Conservation (phyloP, 306 rosid genomes). For the Canavalia gladiata region DNA sequence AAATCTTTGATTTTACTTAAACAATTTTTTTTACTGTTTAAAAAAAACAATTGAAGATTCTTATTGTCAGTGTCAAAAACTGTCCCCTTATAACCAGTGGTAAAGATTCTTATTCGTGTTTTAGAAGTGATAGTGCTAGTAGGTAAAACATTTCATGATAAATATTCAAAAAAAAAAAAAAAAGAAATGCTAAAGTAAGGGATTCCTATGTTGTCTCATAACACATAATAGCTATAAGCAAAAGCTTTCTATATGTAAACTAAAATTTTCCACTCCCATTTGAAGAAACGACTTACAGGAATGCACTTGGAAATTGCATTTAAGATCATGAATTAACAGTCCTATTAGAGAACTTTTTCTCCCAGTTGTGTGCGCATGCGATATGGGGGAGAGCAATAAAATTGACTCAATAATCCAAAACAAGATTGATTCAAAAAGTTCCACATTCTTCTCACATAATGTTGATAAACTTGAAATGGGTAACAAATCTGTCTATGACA, state of each 20-base stretch:
- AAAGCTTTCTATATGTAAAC: slow-evolving; percentile 3
- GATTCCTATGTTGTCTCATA: slow-evolving; percentile 15
- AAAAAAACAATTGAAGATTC: slow-evolving; percentile 8
- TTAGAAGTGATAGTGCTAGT: slow-evolving; percentile 5
- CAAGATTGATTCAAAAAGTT: slow-evolving; percentile 18
- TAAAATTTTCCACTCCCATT: background rate
- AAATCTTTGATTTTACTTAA: slow-evolving; percentile 11
- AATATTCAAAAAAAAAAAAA: slow-evolving; percentile 32
- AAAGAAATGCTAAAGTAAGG: slow-evolving; percentile 12
- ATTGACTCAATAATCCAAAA: slow-evolving; percentile 8
- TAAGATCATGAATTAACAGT: background rate
- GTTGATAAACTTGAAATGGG: slow-evolving; percentile 24
- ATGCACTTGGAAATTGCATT: slow-evolving; percentile 17
- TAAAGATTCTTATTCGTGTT: background rate
- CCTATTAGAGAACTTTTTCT: slow-evolving; percentile 27
- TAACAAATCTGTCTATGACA: slow-evolving; percentile 18
- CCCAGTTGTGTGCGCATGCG: background rate
- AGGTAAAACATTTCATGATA: slow-evolving; percentile 33
- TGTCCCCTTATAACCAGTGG: slow-evolving; percentile 7
- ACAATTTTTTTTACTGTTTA: background rate
- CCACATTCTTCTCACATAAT: background rate
- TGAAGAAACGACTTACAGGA: slow-evolving; percentile 24
- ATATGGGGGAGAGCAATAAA: slow-evolving; percentile 11
- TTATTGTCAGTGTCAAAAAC: background rate
- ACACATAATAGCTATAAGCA: slow-evolving; percentile 27